A percentile compares a stretch with the other conserved stretches of the same genome.
phyloP scores from a whole-genome alignment of 371 early-diverging fungal species.

The Cladochytrium tenue region DNA sequence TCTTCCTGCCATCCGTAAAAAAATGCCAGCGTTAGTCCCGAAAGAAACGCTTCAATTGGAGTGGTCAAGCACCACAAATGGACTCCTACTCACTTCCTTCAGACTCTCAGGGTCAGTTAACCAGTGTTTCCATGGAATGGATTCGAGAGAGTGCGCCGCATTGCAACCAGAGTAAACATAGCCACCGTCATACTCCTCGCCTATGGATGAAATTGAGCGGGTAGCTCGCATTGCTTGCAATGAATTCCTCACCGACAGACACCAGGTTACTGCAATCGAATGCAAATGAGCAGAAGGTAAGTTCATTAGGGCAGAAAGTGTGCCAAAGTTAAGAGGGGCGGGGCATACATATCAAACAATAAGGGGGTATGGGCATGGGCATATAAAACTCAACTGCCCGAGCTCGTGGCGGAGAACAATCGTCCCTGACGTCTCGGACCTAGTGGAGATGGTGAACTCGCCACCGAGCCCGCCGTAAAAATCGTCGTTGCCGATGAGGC shows the following conservation, averaged over 20 bases:
- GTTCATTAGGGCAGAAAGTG: neutral
- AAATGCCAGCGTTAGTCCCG: too few relatives aligned
- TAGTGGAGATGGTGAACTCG: slow-evolving; percentile 63
- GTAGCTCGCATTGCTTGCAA: too few relatives aligned
- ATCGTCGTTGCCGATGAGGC: slow-evolving; percentile 60
- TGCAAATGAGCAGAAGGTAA: neutral
- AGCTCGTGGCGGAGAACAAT: slow-evolving; percentile 63
- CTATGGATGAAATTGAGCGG: slow-evolving; percentile 7
- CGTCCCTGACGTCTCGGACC: slow-evolving; percentile 54
- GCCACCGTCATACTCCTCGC: slow-evolving; percentile 54
- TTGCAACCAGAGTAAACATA: slow-evolving; percentile 61
- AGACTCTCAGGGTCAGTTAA: slow-evolving; percentile 39
- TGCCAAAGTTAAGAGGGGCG: too few relatives aligned
- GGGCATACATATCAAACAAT: too few relatives aligned
- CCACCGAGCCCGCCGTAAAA: slow-evolving; percentile 68
- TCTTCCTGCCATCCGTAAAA: neutral
- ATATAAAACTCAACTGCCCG: slow-evolving; percentile 57
- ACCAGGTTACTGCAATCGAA: neutral
- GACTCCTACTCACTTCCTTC: slow-evolving; percentile 44
- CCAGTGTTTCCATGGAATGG: slow-evolving; percentile 58
- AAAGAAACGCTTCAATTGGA: too few relatives aligned
- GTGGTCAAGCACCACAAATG: too few relatives aligned
- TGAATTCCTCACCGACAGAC: too few relatives aligned
- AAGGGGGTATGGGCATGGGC: slow-evolving; percentile 56
- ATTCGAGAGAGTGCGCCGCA: slow-evolving; percentile 40